Evolutionary conservation across 2,329 filamentous ascomycete species (phyloP), one percentile per base, ranked within the genome.

Genomic region (Fusarium incarnatum): DNA sequence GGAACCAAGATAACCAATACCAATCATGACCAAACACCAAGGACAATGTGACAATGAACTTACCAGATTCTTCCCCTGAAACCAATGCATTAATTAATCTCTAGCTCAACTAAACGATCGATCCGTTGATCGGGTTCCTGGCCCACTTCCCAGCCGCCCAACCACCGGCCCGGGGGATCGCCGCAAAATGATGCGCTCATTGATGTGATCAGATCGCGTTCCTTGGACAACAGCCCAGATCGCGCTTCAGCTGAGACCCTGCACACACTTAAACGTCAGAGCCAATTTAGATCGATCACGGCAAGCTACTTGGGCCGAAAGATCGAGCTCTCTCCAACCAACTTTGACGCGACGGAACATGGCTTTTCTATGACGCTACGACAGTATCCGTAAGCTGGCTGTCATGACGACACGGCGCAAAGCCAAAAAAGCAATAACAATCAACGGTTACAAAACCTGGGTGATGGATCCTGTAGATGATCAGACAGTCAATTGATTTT

Each of bases 281-380:
- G 45, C 34, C 56, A 58, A 48, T 37, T 42, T 20, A n/a, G 3
- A 42, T 60, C 64, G 59, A 65, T 41, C 52, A 25, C 25, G 20
- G 46, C 20, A 66, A 71, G 52, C 47, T 56, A 20, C 40, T 23
- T 56, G 28, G 23, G 52, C 23, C 34, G 34, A 54, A 60, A 11
- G 25, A 46, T 53, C 30, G 23, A 48, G 61, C 34, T 46, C 40
- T 41, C n/a, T 18, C 32, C 10, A 34, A 22, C 32, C 48, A 22
- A 52, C 9, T 55, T 46, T 60, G 27, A 22, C 34, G 8, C 48
- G 32, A 52, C 32, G 23, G 32, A 13, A 40, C 32, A 30, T 42
- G 23, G 28, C 50, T 57, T 56, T 48, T 71, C 68, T 69, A 71
- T 71, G 68, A 71, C 68, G 64, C 68, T 41, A 65, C 67, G 64